Base-by-base conservation (phyloP, 371 early-diverging fungal species). In the Mucor irregularis region DNA sequence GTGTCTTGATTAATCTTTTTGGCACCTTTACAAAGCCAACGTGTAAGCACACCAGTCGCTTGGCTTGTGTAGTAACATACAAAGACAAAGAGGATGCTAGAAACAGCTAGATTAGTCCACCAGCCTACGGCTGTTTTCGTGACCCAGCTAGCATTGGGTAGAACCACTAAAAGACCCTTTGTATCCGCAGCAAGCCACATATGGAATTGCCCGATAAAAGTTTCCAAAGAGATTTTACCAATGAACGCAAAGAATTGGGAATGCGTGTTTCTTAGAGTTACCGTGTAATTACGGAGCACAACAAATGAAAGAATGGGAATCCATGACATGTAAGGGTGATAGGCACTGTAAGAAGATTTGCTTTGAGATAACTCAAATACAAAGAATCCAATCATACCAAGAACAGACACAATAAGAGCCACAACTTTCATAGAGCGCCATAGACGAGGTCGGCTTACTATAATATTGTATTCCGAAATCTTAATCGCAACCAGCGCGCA, bases 191-290 rank as follows among this genome's bases (percentile, higher is more conserved):
- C 90, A 29, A 91, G 62, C 83, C 88, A 90, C 60, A 90, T 73
- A 54, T 91, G 92, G 61, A 84, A 90, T 64, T 91, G 92, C 7
- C 88, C 84, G 61, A 90, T 85, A 50, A 89, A 90, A 4, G 89
- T 87, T 62, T 91, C 92, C 3, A 91, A 65, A 2, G 86, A 87
- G 47, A 82, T 81, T 21, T 71, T 74, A 11, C 90, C 92, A 26
- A 88, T 71, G 46, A 81, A 85, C 0, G 75, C 45, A 64, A 73
- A 86, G 22, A 80, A 75, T 1, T 63, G 46, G 22, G 85, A 85
- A 28, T 82, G 68, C 13, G 75, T 80, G 43, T 73, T 69, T 11
- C 90, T 76, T 33, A 86, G 58, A 4, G 40, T 38, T 2, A 58
- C 56, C 1, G 82, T 83, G 3, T 77, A 74, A 67, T 91, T 91